A percentile compares a stretch with the other conserved stretches of the same genome.
Evolutionary conservation across 495 filamentous ascomycete species (phyloP).

Genomic region (Aspergillus nidulans): DNA sequence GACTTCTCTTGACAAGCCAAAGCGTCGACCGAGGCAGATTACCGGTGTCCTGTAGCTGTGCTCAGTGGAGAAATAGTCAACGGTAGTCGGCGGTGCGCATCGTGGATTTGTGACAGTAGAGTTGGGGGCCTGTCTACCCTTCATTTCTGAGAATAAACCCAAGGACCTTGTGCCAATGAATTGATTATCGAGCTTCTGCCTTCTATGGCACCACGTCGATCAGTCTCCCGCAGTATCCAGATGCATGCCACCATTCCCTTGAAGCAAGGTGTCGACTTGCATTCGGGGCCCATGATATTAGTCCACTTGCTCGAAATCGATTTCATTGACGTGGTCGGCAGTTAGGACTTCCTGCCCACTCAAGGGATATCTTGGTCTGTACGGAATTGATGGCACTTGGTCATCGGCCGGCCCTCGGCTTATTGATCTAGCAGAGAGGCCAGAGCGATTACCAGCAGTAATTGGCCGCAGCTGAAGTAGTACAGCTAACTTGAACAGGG

Average conservation of each 20-base stretch:
- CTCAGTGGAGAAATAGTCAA: background rate
- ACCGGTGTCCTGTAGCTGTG: background rate
- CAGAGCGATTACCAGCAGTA: background rate
- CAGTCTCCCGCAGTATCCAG: background rate
- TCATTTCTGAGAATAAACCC: background rate
- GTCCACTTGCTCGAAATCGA: background rate
- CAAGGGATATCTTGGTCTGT: background rate
- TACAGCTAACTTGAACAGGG: slow-evolving; percentile 3
- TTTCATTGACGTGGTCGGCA: background rate
- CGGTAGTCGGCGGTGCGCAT: background rate
- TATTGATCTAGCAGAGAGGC: background rate
- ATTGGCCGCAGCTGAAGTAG: slow-evolving; percentile 2
- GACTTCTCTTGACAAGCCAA: background rate
- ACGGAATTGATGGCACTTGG: background rate
- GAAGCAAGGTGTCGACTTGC: background rate
- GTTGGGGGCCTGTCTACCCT: background rate
- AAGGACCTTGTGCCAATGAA: background rate
- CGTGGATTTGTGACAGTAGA: background rate
- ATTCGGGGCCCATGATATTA: background rate
- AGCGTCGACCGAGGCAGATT: background rate
- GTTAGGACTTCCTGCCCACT: background rate
- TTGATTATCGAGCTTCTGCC: background rate
- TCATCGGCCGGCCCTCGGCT: background rate
- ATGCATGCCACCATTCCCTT: background rate
- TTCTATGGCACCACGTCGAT: slow-evolving; percentile 3